Evolutionary conservation across 2,329 filamentous ascomycete genomes (phyloP).

Genomic region (Aspergillus sp.): DNA sequence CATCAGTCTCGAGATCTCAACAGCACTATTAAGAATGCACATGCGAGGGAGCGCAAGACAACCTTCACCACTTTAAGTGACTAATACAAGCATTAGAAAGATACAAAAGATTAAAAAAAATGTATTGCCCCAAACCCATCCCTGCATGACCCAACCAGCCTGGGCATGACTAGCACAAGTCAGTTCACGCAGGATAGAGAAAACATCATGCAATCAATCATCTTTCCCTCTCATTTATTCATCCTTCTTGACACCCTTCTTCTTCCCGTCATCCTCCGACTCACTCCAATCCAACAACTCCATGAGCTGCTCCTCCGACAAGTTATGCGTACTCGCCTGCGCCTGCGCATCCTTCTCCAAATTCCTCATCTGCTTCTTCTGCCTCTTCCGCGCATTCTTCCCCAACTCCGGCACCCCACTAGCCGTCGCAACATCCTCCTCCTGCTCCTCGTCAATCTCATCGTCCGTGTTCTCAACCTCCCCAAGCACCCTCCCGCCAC

Average conservation of each 20-base stretch:
- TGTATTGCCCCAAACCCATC: neutral
- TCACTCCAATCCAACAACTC: slow-evolving; percentile 64
- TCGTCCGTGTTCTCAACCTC: slow-evolving; percentile 43
- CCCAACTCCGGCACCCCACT: slow-evolving; percentile 61
- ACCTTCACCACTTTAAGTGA: neutral
- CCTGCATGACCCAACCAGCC: neutral
- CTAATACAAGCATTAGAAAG: neutral
- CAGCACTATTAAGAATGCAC: neutral
- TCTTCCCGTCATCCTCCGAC: slow-evolving; percentile 22
- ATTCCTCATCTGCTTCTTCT: slow-evolving; percentile 66
- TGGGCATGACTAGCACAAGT: neutral
- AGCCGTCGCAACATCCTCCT: slow-evolving; percentile 38
- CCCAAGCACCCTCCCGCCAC: slow-evolving; percentile 46
- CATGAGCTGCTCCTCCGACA: slow-evolving; percentile 73
- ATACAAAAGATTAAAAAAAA: neutral
- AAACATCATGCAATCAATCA: neutral
- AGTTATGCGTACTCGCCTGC: slow-evolving; percentile 54
- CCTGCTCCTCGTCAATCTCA: slow-evolving; percentile 43
- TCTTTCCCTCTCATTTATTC: neutral
- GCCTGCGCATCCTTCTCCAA: slow-evolving; percentile 61
- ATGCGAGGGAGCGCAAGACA: neutral
- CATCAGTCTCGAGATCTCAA: neutral
- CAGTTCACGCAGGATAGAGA: neutral
- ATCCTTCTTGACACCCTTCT: neutral
- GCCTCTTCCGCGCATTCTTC: slow-evolving; percentile 67